These are phyloP conservation scores for Paecilomyces sp. DNA, from an alignment of 2,329 filamentous ascomycete genomes.

Conservation along the genomic window DNA sequence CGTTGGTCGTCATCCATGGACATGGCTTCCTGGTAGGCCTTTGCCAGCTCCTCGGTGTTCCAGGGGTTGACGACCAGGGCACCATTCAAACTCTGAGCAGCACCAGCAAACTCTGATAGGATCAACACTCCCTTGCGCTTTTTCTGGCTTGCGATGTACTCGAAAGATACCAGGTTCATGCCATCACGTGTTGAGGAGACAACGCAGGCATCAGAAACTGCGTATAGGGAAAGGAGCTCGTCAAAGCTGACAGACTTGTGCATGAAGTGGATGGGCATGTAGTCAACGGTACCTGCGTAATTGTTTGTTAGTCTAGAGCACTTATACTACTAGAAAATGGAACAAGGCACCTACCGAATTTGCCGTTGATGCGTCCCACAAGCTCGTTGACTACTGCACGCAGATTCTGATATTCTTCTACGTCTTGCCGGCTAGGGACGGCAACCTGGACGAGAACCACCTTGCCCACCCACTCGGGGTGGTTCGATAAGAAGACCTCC, in stretches of 20 bases:
- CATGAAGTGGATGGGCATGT: constrained; percentile 98
- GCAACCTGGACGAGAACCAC: constrained; percentile 95
- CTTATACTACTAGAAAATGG: not conserved
- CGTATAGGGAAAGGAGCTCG: constrained; percentile 88
- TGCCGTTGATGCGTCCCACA: constrained; percentile 93
- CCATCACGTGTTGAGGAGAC: constrained; percentile 95
- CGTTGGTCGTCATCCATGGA: constrained; percentile 90
- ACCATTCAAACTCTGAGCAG: constrained; percentile 88
- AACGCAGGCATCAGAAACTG: constrained; percentile 83
- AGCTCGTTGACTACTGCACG: constrained; percentile 94
- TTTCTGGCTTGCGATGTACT: constrained; percentile 92
- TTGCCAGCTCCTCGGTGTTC: constrained; percentile 94
- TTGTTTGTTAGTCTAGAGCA: constrained; percentile 8
- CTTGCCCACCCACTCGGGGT: constrained; percentile 97
- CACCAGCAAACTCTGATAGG: constrained; percentile 91
- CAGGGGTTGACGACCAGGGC: constrained; percentile 95
- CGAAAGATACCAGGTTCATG: constrained; percentile 98
- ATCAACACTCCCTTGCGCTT: constrained; percentile 90
- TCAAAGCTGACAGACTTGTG: constrained; percentile 95
- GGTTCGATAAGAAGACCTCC: constrained; percentile 92
- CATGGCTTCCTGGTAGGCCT: constrained; percentile 90
- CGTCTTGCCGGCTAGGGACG: constrained; percentile 87
- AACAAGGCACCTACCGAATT: constrained; percentile 58
- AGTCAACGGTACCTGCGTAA: constrained; percentile 71
- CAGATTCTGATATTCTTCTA: constrained; percentile 96